Evolutionary conservation across 2,329 filamentous ascomycete species (phyloP).

Genomic region (Epichloe coenophiala): DNA sequence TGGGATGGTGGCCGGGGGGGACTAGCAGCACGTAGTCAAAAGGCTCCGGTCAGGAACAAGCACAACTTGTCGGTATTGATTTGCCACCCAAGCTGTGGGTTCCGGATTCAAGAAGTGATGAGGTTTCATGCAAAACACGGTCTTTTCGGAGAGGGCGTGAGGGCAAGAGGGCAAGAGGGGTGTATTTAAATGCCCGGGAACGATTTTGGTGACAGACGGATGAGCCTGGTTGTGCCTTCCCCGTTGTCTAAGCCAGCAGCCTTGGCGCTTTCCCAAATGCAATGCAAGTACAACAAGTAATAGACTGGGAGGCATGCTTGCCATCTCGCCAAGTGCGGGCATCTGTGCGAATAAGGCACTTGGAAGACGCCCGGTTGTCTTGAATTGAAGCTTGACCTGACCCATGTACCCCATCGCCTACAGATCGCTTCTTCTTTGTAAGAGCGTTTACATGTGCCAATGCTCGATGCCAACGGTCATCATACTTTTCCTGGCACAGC

Average conservation of each 20-base stretch:
- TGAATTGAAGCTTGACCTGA: not conserved
- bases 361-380: too few relatives aligned
- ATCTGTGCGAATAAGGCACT: too few relatives aligned
- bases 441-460: too few relatives aligned
- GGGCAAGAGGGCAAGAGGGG: not conserved
- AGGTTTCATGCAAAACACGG: not conserved
- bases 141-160: not conserved
- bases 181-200: not conserved
- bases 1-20: not conserved
- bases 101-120: not conserved
- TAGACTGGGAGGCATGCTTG: too few relatives aligned
- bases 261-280: not conserved
- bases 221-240: not conserved
- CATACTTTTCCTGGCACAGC: too few relatives aligned
- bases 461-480: too few relatives aligned
- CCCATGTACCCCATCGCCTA: not conserved
- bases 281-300: too few relatives aligned
- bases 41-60: not conserved
- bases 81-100: not conserved
- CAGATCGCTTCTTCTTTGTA: too few relatives aligned
- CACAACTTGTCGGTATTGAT: not conserved
- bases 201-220: not conserved
- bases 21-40: constrained; percentile 1
- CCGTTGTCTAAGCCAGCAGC: not conserved
- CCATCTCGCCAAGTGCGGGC: too few relatives aligned